A percentile compares a stretch with the other conserved stretches of the same genome.
phyloP scores from a whole-genome alignment of 2,329 filamentous ascomycete genomes.

The Neonectria neomacrospora region DNA sequence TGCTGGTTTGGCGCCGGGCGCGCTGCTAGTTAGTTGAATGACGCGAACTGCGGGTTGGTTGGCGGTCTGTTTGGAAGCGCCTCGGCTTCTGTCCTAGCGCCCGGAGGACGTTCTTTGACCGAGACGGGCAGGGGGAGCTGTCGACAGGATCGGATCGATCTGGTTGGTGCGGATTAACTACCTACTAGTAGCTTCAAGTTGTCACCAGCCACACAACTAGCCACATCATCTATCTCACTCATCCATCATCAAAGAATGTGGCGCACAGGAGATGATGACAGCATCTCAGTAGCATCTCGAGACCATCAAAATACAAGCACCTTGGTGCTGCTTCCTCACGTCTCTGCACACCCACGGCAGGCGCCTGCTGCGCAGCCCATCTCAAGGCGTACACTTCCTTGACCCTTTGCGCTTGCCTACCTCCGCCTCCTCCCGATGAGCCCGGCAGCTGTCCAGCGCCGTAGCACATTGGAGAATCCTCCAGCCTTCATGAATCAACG shows the following conservation, averaged over 20 bases:
- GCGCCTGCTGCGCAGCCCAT: slow-evolving; percentile 35
- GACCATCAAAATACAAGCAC: slow-evolving; percentile 23
- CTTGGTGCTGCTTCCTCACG: slow-evolving; percentile 27
- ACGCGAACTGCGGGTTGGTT: slow-evolving; percentile 13
- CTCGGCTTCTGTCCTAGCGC: slow-evolving; percentile 12
- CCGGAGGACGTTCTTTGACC: slow-evolving; percentile 21
- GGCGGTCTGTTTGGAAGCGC: slow-evolving; percentile 11
- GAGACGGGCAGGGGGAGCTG: slow-evolving; percentile 6
- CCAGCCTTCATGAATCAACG: slow-evolving; percentile 34
- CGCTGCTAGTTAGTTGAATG: slow-evolving; percentile 19
- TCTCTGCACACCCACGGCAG: slow-evolving; percentile 26
- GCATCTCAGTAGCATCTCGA: slow-evolving; percentile 35
- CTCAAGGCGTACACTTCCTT: slow-evolving; percentile 13
- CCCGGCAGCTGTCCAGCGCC: slow-evolving; percentile 37
- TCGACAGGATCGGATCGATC: no score
- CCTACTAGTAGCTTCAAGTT: neutral
- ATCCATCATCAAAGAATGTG: slow-evolving; percentile 24
- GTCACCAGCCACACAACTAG: slow-evolving; percentile 29
- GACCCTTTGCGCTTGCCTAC: slow-evolving; percentile 12
- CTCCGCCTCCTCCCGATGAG: slow-evolving; percentile 40
- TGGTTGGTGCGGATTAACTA: slow-evolving; percentile 5
- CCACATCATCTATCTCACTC: slow-evolving; percentile 29
- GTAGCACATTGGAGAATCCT: slow-evolving; percentile 32
- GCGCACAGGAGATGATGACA: slow-evolving; percentile 38
- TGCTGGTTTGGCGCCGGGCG: slow-evolving; percentile 21